phyloP scores from a whole-genome alignment of 2,329 filamentous ascomycete species.

The Cercospora berteroae region DNA sequence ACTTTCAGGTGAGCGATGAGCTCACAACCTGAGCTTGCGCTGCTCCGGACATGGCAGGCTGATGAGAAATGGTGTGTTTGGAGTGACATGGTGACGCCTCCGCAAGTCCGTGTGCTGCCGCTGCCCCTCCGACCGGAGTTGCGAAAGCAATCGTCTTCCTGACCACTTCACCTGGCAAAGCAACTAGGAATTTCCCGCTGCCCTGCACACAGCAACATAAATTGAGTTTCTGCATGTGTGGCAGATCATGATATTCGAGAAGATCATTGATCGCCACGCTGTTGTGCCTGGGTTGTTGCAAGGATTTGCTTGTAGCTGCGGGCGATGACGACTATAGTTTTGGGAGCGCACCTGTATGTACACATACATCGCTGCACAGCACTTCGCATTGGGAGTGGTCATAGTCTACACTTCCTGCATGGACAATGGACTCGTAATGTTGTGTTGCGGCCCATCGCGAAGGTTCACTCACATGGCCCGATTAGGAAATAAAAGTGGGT shows the following conservation, averaged over 20 bases:
- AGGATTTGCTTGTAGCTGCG: background rate
- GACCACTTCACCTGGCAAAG: background rate
- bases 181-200: background rate
- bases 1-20: background rate
- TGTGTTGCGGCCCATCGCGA: background rate
- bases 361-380: background rate
- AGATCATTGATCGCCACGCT: background rate
- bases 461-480: background rate
- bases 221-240: background rate
- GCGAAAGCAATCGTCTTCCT: background rate
- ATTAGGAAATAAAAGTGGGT: background rate
- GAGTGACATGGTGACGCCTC: background rate
- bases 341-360: background rate
- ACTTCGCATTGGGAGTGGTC: background rate
- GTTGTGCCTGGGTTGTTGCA: background rate
- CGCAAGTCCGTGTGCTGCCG: conserved; percentile 7
- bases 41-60: background rate
- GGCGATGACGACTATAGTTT: background rate
- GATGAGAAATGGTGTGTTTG: background rate
- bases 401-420: background rate
- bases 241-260: background rate
- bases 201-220: background rate
- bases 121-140: background rate
- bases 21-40: background rate
- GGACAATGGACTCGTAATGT: background rate